Percentiles rank a stretch among this genome's conserved stretches.
Evolutionary conservation across 306 rosid genomes (phyloP).

Genomic region (Cercis canadensis): DNA sequence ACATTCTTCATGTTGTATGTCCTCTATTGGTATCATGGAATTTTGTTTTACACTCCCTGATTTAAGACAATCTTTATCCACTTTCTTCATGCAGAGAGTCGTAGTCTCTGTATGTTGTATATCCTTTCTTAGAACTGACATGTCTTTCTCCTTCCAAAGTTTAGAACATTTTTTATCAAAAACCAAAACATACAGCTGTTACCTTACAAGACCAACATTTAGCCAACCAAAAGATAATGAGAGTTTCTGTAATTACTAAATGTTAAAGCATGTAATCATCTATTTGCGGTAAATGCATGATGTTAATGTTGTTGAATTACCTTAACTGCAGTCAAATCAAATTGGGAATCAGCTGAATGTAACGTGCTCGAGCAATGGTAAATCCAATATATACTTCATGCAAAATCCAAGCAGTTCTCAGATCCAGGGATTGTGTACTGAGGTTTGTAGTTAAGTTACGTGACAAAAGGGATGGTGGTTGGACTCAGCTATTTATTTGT

Average conservation of each 20-base stretch:
- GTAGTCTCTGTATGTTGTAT: neutral
- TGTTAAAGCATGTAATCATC: neutral
- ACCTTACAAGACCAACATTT: neutral
- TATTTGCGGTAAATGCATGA: neutral
- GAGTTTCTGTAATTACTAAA: neutral
- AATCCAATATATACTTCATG: slow-evolving; percentile 46
- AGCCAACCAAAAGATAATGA: neutral
- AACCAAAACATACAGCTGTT: no score
- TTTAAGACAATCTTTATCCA: slow-evolving; percentile 23
- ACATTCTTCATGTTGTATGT: slow-evolving; percentile 9
- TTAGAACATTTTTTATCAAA: neutral
- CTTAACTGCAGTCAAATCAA: slow-evolving; percentile 71
- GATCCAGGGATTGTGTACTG: slow-evolving; percentile 75
- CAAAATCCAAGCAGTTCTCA: slow-evolving; percentile 61
- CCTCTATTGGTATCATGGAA: neutral
- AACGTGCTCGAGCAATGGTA: slow-evolving; percentile 87
- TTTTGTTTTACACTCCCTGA: neutral
- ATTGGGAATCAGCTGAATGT: slow-evolving; percentile 69
- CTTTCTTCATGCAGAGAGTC: neutral
- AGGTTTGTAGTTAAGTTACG: slow-evolving; percentile 70
- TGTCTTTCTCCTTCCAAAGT: no score
- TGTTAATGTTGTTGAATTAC: slow-evolving; percentile 18
- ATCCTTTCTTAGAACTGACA: no score
- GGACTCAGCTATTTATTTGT: slow-evolving; percentile 34
- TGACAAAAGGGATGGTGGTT: slow-evolving; percentile 26